These are phyloP conservation scores for Fusarium torreyae DNA, from an alignment of 2,329 filamentous ascomycete genomes.

Conservation along the genomic window DNA sequence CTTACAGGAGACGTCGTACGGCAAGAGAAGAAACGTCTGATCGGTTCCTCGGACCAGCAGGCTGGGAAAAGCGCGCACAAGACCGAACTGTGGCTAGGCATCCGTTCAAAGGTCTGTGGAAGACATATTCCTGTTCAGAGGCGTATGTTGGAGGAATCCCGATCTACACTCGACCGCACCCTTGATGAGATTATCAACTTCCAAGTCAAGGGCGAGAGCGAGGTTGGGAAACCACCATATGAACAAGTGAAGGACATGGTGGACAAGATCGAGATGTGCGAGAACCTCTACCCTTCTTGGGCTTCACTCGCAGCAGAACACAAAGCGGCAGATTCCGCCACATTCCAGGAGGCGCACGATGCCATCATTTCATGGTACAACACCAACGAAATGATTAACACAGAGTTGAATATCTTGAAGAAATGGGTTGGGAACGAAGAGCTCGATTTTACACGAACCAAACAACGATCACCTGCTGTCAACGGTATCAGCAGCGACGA, in stretches of 20 bases:
- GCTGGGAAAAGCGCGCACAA: slow-evolving; percentile 77
- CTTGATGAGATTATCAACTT: slow-evolving; percentile 94
- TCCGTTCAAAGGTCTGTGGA: slow-evolving; percentile 87
- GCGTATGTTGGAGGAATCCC: slow-evolving; percentile 88
- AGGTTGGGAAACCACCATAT: slow-evolving; percentile 88
- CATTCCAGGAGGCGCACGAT: slow-evolving; percentile 87
- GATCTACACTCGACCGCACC: slow-evolving; percentile 78
- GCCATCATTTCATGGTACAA: slow-evolving; percentile 97
- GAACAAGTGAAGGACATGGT: slow-evolving; percentile 94
- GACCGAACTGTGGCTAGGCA: slow-evolving; percentile 88
- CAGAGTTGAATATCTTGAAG: slow-evolving; percentile 89
- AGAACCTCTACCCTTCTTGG: slow-evolving; percentile 87
- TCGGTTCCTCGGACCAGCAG: slow-evolving; percentile 78
- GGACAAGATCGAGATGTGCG: slow-evolving; percentile 89
- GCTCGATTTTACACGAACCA: slow-evolving; percentile 87
- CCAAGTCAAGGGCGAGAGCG: slow-evolving; percentile 92
- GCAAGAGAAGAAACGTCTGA: slow-evolving; percentile 96
- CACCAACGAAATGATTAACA: slow-evolving; percentile 96
- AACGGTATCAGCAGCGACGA: slow-evolving; percentile 86
- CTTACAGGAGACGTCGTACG: slow-evolving; percentile 96
- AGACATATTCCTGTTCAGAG: slow-evolving; percentile 87
- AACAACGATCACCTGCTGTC: slow-evolving; percentile 73
- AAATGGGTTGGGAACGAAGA: slow-evolving; percentile 98
- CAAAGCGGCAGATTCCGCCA: slow-evolving; percentile 80
- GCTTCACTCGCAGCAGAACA: slow-evolving; percentile 81